phyloP scores from a whole-genome alignment of 1,284 basidiomycete genomes.

The Leccinum pallidistipes region DNA sequence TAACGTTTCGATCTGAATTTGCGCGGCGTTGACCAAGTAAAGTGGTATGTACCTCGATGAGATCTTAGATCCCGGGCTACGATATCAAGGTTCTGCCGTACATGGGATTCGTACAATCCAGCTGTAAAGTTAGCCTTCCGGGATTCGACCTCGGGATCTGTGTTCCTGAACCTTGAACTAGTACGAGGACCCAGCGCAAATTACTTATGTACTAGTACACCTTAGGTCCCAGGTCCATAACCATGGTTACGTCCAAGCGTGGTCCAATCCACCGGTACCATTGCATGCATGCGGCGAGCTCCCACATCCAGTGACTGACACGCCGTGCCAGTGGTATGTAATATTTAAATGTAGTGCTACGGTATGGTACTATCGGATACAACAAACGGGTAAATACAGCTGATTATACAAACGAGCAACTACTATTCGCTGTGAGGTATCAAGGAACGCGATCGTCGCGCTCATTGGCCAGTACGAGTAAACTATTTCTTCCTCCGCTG shows the following conservation, averaged over 20 bases:
- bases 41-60: not conserved
- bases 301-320: not conserved
- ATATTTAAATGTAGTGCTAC: not conserved
- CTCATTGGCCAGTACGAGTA: not conserved
- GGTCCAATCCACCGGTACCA: not conserved
- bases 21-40: not conserved
- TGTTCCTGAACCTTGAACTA: not conserved
- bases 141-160: conserved; percentile 14
- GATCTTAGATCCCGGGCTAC: not conserved
- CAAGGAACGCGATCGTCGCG: conserved; percentile 4
- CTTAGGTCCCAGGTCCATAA: not conserved
- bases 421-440: conserved; percentile 14
- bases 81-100: conserved; percentile 14
- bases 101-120: conserved; percentile 5
- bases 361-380: conserved; percentile 19
- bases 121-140: not conserved
- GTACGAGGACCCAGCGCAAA: not conserved
- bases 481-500: not conserved
- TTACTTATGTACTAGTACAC: not conserved
- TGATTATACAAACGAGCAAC: conserved; percentile 9
- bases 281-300: not conserved
- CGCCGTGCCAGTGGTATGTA: not conserved
- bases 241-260: not conserved
- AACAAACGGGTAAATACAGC: conserved; percentile 21
- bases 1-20: not conserved